Evolutionary conservation across 306 rosid species (phyloP).

Genomic region (Oxytropis ochrocephala): DNA sequence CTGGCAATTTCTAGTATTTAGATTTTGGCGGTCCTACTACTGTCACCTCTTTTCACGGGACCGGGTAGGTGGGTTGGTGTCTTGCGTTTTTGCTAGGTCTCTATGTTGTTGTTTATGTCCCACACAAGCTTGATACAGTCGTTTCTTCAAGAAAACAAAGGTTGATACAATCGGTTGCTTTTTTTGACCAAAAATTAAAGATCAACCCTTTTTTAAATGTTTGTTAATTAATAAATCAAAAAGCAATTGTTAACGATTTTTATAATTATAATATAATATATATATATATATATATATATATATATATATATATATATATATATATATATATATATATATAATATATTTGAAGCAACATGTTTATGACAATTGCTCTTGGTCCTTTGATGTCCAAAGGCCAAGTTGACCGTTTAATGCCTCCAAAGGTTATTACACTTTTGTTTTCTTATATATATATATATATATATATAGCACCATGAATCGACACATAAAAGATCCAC

Average conservation of each 20-base stretch:
- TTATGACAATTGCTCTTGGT: neutral
- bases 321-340: no score
- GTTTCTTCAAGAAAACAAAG: no score
- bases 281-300: no score
- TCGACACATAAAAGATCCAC: no score
- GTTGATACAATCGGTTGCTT: neutral
- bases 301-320: no score
- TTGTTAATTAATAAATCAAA: neutral
- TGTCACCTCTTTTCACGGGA: conserved; percentile 3
- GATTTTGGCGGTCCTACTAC: neutral
- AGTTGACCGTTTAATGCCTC: neutral
- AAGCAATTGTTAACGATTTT: neutral
- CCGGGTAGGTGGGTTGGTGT: neutral
- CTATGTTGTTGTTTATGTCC: neutral
- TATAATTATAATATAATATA: neutral
- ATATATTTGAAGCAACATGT: neutral
- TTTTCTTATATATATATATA: no score
- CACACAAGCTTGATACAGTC: neutral
- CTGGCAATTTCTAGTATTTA: conserved; percentile 9
- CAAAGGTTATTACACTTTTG: conserved; percentile 8
- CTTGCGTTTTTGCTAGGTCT: neutral
- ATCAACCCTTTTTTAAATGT: neutral
- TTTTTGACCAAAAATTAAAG: no score
- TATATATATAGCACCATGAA: no score
- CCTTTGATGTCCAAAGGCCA: conserved; percentile 8